Evolutionary conservation across 176 grass and related monocot genomes (phyloP), one percentile per base, ranked within the genome.

Genomic region (Hsuehochloa calcarea): DNA sequence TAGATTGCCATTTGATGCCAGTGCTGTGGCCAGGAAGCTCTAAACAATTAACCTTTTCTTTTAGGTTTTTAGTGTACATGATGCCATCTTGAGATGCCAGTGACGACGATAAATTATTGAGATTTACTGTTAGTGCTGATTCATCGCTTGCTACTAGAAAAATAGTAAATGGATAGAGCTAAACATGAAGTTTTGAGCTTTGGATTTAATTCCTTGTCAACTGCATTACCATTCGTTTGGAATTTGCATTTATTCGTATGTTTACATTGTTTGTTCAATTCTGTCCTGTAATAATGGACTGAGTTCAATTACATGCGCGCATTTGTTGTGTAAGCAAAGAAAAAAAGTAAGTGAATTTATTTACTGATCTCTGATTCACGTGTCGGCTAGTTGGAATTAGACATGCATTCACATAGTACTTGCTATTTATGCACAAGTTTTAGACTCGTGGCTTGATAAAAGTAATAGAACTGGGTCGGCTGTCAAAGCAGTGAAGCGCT

Each of bases 371-470:
- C 60, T 75, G 50, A 54, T 10, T n/a, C n/a, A 37, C 0, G 19
- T 68, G 29, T 14, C 1, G 5, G 40, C 19, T 83, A 83, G 12
- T 63, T 34, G 27, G 27, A 2, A 20, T 59, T 64, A 51, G 14
- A 3, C 8, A 50, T 74, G 56, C 59, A 62, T 15, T 39, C 19
- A 49, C 44, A 20, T 40, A 27, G 9, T 41, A 20, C 34, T 52
- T 84, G 45, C 71, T 66, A 50, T 66, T 26, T 84, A 26, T 38
- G 16, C 60, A 75, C 34, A 27, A 15, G n/a, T 75, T 75, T 46
- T 65, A 22, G 43, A 19, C 5, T n/a, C 8, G 10, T 58, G 6
- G 45, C 15, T 75, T 66, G n/a, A 38, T 49, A 52, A 66, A 54
- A 38, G 27, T 7, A 40, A 54, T 3, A 14, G 44, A 54, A 27